Percentiles rank a stretch among this genome's conserved stretches.
Conservation (phyloP, 2,329 filamentous ascomycete genomes). For the Fusarium lateritium region DNA sequence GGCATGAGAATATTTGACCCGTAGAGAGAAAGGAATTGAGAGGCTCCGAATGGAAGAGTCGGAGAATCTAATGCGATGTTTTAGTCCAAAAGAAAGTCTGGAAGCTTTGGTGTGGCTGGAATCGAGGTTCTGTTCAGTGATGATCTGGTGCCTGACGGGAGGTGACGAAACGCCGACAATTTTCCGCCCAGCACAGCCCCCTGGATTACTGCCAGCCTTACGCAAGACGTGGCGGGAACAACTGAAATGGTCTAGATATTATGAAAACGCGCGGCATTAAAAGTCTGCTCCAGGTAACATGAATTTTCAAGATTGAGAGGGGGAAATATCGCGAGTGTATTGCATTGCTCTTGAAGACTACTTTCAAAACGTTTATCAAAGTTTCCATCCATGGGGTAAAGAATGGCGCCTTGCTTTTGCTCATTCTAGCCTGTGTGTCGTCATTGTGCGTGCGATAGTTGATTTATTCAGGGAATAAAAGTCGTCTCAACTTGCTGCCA, state of each 20-base stretch:
- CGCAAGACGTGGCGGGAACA: slow-evolving; percentile 44
- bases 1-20: slow-evolving; percentile 47
- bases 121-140: slow-evolving; percentile 46
- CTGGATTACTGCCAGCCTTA: slow-evolving; percentile 49
- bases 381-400: slow-evolving; percentile 10
- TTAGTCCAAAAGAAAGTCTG: slow-evolving; percentile 41
- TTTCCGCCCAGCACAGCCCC: slow-evolving; percentile 54
- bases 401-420: slow-evolving; percentile 33
- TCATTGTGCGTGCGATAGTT: slow-evolving; percentile 46
- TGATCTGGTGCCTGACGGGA: slow-evolving; percentile 54
- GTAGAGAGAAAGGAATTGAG: slow-evolving; percentile 13
- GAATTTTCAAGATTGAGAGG: not conserved
- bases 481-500: slow-evolving; percentile 24
- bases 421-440: slow-evolving; percentile 39
- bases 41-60: slow-evolving; percentile 24
- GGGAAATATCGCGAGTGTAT: not conserved
- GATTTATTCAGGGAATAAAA: slow-evolving; percentile 26
- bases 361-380: slow-evolving; percentile 6
- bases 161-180: slow-evolving; percentile 56
- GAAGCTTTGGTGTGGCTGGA: slow-evolving; percentile 51
- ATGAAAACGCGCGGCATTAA: slow-evolving; percentile 34
- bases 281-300: slow-evolving; percentile 20
- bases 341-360: not conserved
- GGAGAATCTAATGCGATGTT: slow-evolving; percentile 44
- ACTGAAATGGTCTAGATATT: slow-evolving; percentile 16